phyloP scores from a whole-genome alignment of 2,329 filamentous ascomycete genomes.

The Chalaropsis ovoidea region DNA sequence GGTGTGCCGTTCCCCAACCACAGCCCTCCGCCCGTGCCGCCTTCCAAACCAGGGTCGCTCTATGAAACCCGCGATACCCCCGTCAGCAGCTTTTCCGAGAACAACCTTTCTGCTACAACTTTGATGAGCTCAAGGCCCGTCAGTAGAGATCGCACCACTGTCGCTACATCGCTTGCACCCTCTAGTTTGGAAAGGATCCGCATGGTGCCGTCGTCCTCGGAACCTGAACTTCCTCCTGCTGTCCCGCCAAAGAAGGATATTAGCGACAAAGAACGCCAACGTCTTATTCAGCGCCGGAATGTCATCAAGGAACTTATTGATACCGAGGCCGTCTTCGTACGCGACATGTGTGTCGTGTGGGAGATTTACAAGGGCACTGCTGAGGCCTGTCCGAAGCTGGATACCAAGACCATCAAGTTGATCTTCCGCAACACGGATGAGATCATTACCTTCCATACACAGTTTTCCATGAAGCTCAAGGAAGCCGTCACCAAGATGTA shows the following conservation, averaged over 20 bases:
- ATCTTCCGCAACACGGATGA: conserved; percentile 91
- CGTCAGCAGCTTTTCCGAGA: conserved; percentile 24
- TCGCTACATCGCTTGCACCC: conserved; percentile 23
- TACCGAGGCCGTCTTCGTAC: conserved; percentile 76
- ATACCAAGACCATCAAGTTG: conserved; percentile 71
- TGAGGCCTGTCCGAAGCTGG: conserved; percentile 67
- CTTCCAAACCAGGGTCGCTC: conserved; percentile 28
- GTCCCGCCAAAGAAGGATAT: conserved; percentile 24
- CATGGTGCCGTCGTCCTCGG: conserved; percentile 17
- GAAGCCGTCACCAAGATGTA: conserved; percentile 72
- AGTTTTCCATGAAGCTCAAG: conserved; percentile 70
- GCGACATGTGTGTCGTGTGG: conserved; percentile 94
- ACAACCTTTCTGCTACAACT: conserved; percentile 35
- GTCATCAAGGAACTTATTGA: conserved; percentile 87
- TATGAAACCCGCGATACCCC: conserved; percentile 23
- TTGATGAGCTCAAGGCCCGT: conserved; percentile 38
- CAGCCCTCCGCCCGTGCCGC: conserved; percentile 43
- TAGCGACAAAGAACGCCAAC: conserved; percentile 45
- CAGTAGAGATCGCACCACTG: conserved; percentile 34
- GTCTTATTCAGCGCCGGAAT: conserved; percentile 69
- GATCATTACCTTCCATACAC: conserved; percentile 74
- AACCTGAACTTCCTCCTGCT: conserved; percentile 22
- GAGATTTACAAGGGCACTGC: conserved; percentile 96
- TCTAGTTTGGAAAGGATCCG: conserved; percentile 23
- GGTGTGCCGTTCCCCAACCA: conserved; percentile 38